These are phyloP conservation scores for Melastoma malabathricum DNA, from an alignment of 345 rosid species.

Conservation along the genomic window DNA sequence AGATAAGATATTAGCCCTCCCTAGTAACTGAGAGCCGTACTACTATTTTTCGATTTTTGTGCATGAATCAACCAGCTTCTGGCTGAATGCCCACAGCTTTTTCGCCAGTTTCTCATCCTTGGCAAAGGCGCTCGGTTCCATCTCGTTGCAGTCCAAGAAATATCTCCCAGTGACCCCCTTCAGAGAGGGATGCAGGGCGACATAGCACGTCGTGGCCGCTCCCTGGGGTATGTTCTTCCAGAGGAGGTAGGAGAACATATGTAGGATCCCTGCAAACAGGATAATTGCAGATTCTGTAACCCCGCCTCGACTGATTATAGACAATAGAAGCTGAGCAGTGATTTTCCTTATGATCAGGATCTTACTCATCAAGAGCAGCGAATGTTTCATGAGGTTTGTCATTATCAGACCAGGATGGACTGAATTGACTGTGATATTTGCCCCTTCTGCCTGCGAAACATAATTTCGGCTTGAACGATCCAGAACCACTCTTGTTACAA, in stretches of 20 bases:
- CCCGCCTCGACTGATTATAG: neutral
- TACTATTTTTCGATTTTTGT: neutral
- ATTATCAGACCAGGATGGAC: conserved; percentile 88
- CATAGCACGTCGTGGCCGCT: conserved; percentile 9
- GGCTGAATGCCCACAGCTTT: conserved; percentile 9
- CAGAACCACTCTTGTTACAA: neutral
- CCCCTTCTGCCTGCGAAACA: conserved; percentile 54
- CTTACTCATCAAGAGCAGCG: conserved; percentile 58
- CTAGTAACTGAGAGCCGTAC: neutral
- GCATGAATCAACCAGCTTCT: conserved; percentile 10
- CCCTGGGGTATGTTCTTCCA: conserved; percentile 83
- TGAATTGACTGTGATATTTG: conserved; percentile 69
- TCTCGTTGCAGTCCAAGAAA: conserved; percentile 5
- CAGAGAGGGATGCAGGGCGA: conserved; percentile 4
- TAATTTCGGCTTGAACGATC: neutral
- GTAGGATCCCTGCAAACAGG: conserved; percentile 36
- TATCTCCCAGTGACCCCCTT: conserved; percentile 5
- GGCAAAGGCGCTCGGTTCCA: conserved; percentile 10
- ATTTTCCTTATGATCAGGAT: neutral
- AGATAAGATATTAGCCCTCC: neutral
- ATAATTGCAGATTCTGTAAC: too few species aligned
- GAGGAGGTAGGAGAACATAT: conserved; percentile 38
- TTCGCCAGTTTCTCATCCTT: conserved; percentile 15
- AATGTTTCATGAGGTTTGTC: conserved; percentile 71
- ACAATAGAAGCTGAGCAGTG: neutral